Evolutionary conservation across 345 rosid species (phyloP), one percentile per base, ranked within the genome.

Genomic region (Salix arbutifolia): DNA sequence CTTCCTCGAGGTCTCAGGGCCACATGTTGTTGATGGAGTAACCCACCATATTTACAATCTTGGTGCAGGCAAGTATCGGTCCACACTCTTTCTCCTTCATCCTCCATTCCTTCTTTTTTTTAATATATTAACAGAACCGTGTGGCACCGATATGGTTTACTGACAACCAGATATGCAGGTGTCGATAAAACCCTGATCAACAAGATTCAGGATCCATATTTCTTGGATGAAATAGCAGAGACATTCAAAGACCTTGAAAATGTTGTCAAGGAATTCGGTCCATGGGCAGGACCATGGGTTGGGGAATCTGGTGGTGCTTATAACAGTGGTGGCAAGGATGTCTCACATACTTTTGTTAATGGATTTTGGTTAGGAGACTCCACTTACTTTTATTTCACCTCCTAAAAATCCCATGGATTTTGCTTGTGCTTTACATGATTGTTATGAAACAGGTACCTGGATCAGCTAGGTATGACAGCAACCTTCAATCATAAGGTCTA

Each of bases 251-350:
- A 90, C 26, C 31, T 85, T 4, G 28, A 67, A 30, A 56, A 46
- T 0, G 72, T 75, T 5, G 76, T 85, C 4, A 48, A 79, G 31
- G 58, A 74, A 26, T 83, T 77, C 8, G 91, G 88, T 1, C 89
- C 91, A 2, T 86, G 91, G 89, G 61, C 89, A 9, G 84, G 79
- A 17, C 76, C 91, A 0, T 91, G 94, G 91, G 88, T 91, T 64
- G 88, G 92, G 6, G 97, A 91, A 84, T 50, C 94, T 10, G 91
- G 91, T 52, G 92, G 94, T 61, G 91, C 91, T 76, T 90, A 83
- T 67, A 91, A 90, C 65, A 88, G 92, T 58, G 94, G 97, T 13
- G 88, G 94, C 72, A 89, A 83, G 76, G 84, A 85, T 50, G 92
- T 91, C 8, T 86, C 90, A 0, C 85, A 83, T 67, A 84, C 88